Evolutionary conservation across 2,329 filamentous ascomycete genomes (phyloP), one percentile per base, ranked within the genome.

Genomic region (Alternaria gansuensis): DNA sequence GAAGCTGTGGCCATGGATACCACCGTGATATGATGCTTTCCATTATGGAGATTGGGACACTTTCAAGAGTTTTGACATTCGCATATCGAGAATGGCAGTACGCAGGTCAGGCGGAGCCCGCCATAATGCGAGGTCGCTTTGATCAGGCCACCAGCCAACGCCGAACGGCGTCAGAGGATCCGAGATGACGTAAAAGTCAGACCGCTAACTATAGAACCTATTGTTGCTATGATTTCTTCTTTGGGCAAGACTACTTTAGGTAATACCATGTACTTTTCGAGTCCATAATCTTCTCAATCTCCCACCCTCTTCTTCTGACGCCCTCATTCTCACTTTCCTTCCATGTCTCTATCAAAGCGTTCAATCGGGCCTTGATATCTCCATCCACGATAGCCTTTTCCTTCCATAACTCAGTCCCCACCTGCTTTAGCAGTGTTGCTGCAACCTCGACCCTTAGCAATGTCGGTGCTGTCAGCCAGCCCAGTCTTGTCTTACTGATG

Each of bases 381-480:
- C 41, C 31, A 8, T 49, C 21, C 4, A 54, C 21, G 8, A 49
- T 23, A 29, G 23, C 13, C 8, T 60, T 41, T 3, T 49, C 13
- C 13, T 33, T 40, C 21, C 39, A 14, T 13, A 51, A 37, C 0
- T n/a, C n/a, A 17, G 2, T 1, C 3, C 24, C 40, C 9, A 31
- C 59, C 8, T 23, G 17, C 40, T 51, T 24, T 3, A 74, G 17
- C 26, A 75, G 51, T 7, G 49, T 31, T 0, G 50, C 62, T 6
- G 73, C 71, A 33, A 75, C 10, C n/a, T 73, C 66, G 2, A 74
- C 63, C 33, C 66, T 57, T 41, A 75, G 34, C 21, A 66, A 23
- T n/a, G 73, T 70, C 10, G 59, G 54, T 24, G 51, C 37, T 3
- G 64, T 69, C 52, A 74, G 39, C 68, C 68, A 71, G 2, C 57